Evolutionary conservation across 2,329 filamentous ascomycete species (phyloP), one percentile per base, ranked within the genome.

Genomic region (Colletotrichum kahawae): DNA sequence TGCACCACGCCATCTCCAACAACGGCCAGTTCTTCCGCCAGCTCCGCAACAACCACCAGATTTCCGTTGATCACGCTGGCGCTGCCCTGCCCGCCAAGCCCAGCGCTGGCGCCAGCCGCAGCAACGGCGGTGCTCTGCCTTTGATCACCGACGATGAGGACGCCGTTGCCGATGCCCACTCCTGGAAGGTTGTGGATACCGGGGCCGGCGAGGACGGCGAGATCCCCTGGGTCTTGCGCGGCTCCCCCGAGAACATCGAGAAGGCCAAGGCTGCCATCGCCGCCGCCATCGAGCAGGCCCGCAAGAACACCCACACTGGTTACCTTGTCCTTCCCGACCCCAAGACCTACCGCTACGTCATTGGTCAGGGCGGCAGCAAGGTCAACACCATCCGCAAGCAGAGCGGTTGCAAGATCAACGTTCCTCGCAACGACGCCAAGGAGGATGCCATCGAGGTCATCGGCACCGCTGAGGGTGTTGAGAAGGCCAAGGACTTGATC

Each of bases 21-120:
- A 96, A 96, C 78, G 97, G 96, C 2, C 93, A 95, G 79, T 94
- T 98, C 87, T 98, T 98, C 94, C 95, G 96, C 78, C 94, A 92
- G 80, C 92, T 99, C 56, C 93, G 94, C 78, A 96, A 92, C 84
- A 94, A 98, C 81, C 90, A 95, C 85, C 93, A 95, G 79, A 95
- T 99, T 78, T 97, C 94, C 1, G 94, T 99, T 68, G 96, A 98
- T 83, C 97, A 98, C 82, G 94, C 92, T 70, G 95, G 96, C 59
- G 92, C 97, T 75, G 87, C 93, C 71, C 87, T 94, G 5, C 97
- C 97, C 7, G 83, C 92, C 51, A 95, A 93, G 85, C 90, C 93
- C 33, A 85, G 90, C 73, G 57, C 57, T 33, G 85, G 88, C 73
- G 83, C 87, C 76, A 83, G 86, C 10, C 89, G 91, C 27, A 87